A percentile compares a stretch with the other conserved stretches of the same genome.
phyloP scores from a whole-genome alignment of 2,329 filamentous ascomycete genomes.

The Acrodontium crateriforme region DNA sequence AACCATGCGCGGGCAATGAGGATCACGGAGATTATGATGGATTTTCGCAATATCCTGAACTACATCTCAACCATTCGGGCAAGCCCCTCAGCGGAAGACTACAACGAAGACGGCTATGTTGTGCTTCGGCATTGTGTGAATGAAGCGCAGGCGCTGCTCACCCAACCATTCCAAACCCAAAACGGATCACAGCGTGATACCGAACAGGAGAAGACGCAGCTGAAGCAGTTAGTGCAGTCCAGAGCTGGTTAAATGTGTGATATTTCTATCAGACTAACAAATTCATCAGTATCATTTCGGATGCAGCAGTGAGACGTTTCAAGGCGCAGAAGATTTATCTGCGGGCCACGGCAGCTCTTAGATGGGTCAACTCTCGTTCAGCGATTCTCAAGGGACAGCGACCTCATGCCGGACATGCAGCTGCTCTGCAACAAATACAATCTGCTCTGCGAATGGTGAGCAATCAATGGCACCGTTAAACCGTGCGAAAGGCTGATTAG shows the following conservation, averaged over 20 bases:
- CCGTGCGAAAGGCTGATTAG: not conserved
- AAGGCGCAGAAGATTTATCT: conserved; percentile 48
- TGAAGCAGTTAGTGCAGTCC: conserved; percentile 34
- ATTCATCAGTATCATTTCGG: conserved; percentile 41
- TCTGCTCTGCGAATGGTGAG: conserved; percentile 30
- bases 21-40: conserved; percentile 49
- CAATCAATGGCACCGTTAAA: not conserved
- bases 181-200: conserved; percentile 24
- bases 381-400: conserved; percentile 38
- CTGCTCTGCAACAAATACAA: conserved; percentile 36
- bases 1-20: conserved; percentile 51
- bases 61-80: conserved; percentile 43
- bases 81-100: conserved; percentile 39
- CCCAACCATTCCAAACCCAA: conserved; percentile 33
- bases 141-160: conserved; percentile 42
- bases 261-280: conserved; percentile 1
- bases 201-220: conserved; percentile 42
- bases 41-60: conserved; percentile 47
- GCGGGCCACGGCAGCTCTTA: conserved; percentile 41
- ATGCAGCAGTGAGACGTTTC: conserved; percentile 46
- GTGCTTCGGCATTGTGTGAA: conserved; percentile 42
- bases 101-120: conserved; percentile 44
- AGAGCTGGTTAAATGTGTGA: not conserved
- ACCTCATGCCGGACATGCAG: conserved; percentile 33
- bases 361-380: conserved; percentile 44